Percentiles rank a stretch among this genome's conserved stretches.
Evolutionary conservation across 1,284 basidiomycete species (phyloP).

Genomic region (Malassezia sympodialis): DNA sequence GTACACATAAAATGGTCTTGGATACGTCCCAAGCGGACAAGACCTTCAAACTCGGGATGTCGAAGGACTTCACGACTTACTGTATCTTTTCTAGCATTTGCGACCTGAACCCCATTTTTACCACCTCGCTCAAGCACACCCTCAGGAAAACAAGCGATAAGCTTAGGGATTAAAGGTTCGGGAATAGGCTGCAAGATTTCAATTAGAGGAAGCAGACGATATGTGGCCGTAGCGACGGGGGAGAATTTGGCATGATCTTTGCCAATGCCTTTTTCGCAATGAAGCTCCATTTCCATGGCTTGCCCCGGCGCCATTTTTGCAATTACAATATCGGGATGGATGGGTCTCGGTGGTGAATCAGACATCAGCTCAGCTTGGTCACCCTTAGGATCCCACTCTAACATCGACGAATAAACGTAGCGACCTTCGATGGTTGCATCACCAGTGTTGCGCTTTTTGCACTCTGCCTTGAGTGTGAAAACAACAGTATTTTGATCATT

Average conservation of each 20-base stretch:
- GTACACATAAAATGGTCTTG: conserved; percentile 88
- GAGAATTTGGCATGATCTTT: conserved; percentile 95
- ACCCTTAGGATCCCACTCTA: conserved; percentile 77
- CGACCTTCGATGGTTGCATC: conserved; percentile 52
- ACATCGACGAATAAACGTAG: conserved; percentile 65
- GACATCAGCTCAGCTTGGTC: conserved; percentile 57
- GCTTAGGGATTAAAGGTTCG: conserved; percentile 60
- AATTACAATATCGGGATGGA: conserved; percentile 75
- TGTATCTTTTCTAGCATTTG: conserved; percentile 69
- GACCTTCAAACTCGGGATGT: conserved; percentile 78
- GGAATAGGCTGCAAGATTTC: conserved; percentile 63
- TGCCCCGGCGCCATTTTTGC: conserved; percentile 90
- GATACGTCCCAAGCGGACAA: conserved; percentile 72
- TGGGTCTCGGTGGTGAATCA: conserved; percentile 58
- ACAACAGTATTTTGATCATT: conserved; percentile 86
- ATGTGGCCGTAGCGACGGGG: conserved; percentile 70
- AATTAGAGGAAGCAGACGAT: conserved; percentile 81
- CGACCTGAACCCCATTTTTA: conserved; percentile 56
- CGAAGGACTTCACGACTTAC: conserved; percentile 86
- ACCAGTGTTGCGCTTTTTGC: conserved; percentile 50
- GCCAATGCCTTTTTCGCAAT: conserved; percentile 88
- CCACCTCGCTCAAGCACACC: conserved; percentile 69
- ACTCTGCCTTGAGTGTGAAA: conserved; percentile 66
- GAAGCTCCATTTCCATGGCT: conserved; percentile 70
- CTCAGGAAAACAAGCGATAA: conserved; percentile 74